A percentile compares a stretch with the other conserved stretches of the same genome.
phyloP scores from a whole-genome alignment of 2,329 filamentous ascomycete species.

The Xylaria sp. region DNA sequence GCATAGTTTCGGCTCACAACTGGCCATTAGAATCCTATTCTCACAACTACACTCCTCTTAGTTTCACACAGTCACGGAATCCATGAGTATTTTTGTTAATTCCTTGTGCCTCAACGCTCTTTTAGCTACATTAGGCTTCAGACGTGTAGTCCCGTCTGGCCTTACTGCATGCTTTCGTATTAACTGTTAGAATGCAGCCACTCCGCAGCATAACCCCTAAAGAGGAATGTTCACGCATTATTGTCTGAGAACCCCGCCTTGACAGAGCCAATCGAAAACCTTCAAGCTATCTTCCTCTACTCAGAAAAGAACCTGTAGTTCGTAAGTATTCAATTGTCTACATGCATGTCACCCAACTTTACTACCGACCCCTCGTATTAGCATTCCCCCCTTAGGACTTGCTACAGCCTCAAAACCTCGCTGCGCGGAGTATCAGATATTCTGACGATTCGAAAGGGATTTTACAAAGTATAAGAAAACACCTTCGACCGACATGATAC shows the following conservation, averaged over 20 bases:
- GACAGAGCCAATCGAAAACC: neutral
- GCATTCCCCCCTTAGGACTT: neutral
- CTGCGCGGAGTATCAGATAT: neutral
- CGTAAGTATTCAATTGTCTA: neutral
- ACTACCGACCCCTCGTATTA: neutral
- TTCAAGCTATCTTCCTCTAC: neutral
- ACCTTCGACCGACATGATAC: neutral
- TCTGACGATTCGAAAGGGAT: neutral
- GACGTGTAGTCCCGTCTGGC: neutral
- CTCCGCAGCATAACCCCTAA: neutral
- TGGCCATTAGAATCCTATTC: too few species aligned
- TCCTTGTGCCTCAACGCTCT: too few species aligned
- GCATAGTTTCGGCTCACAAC: too few species aligned
- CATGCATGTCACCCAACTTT: neutral
- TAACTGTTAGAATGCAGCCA: neutral
- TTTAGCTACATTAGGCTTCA: too few species aligned
- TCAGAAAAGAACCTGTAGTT: neutral
- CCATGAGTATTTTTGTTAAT: too few species aligned
- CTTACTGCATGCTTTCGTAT: neutral
- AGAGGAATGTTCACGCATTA: neutral
- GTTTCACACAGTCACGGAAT: too few species aligned
- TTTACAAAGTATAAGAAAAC: neutral
- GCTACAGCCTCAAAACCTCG: neutral
- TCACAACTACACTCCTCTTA: too few species aligned
- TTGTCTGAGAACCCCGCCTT: neutral